A percentile compares a stretch with the other conserved stretches of the same genome.
These are phyloP conservation scores for Quercus tomentella DNA, from an alignment of 331 rosid genomes.

Conservation along the genomic window DNA sequence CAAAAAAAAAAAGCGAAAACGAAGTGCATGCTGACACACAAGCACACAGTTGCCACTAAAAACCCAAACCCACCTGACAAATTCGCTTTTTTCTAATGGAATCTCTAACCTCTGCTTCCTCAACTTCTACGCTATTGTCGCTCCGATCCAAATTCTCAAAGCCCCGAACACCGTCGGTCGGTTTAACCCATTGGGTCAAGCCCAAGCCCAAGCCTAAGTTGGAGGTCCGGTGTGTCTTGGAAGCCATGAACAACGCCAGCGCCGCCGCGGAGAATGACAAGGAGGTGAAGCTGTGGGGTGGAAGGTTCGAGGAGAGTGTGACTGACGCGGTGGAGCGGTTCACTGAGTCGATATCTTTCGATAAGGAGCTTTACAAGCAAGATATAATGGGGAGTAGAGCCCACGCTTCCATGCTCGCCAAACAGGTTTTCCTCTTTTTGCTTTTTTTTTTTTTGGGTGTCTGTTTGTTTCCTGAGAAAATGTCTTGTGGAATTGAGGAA, in stretches of 20 bases:
- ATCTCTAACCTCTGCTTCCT: constrained; percentile 2
- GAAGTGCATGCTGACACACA: too few relatives aligned
- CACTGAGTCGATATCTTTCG: constrained; percentile 87
- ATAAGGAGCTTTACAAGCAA: constrained; percentile 76
- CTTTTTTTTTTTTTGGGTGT: background rate
- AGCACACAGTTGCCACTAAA: too few relatives aligned
- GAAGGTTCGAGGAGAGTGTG: constrained; percentile 82
- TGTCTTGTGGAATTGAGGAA: background rate
- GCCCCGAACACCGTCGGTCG: background rate
- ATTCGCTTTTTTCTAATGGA: background rate
- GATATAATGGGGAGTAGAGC: constrained; percentile 87
- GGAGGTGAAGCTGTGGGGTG: constrained; percentile 94
- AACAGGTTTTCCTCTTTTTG: constrained; percentile 41
- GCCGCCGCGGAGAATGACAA: constrained; percentile 33
- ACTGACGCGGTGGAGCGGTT: constrained; percentile 85
- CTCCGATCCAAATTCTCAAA: background rate
- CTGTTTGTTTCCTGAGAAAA: background rate
- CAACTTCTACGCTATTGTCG: constrained; percentile 6
- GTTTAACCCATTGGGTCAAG: constrained; percentile 10
- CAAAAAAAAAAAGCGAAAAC: too few relatives aligned
- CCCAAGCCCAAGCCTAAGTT: constrained; percentile 5
- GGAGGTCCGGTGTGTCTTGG: constrained; percentile 24
- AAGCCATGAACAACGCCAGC: constrained; percentile 1
- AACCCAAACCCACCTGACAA: background rate
- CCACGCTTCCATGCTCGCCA: constrained; percentile 91